Base-by-base conservation (phyloP, 176 grass and related monocot species). In the Oropetium thomaeum region DNA sequence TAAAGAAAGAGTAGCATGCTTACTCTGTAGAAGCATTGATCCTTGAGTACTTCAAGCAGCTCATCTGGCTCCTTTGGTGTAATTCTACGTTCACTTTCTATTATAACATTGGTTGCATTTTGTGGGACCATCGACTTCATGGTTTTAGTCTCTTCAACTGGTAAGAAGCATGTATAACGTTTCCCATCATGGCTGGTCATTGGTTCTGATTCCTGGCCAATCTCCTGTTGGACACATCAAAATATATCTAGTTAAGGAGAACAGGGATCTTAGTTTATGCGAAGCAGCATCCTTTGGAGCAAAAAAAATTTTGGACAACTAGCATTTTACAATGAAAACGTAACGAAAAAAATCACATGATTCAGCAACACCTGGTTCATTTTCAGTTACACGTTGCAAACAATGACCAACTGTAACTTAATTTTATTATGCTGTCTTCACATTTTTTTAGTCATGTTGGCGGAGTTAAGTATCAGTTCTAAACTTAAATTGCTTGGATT, bases 61-160 rank as follows among this genome's bases (percentile, higher is more conserved):
- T 99, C 91, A 83, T 99, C 92, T 55, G 92, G 96, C 26, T 93
- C 93, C 82, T 99, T 99, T 70, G 83, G 67, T 54, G 84, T 86
- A 70, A 92, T 85, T 82, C 82, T 95, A 52, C 62, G 33, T 39
- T 95, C 92, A 67, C 87, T 99, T 82, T 99, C 96, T 81, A 95
- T 39, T 20, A 99, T 85, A 70, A 81, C 19, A 79, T 79, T 99
- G 58, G 91, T 92, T 51, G 87, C 90, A 76, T 99, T 99, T 76
- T 95, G 91, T 80, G 58, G 87, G 64, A 87, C 28, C 67, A 89
- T 55, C 16, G 86, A 81, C 67, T 85, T 94, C 67, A 92, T 82
- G 48, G 79, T 82, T 81, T 87, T 99, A 5, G 79, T 75, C 75
- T 99, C 96, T 79, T 95, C 91, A 14, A 81, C 77, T 32, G 96